phyloP scores from a whole-genome alignment of 495 filamentous ascomycete species.

The Trichoderma erinaceum region DNA sequence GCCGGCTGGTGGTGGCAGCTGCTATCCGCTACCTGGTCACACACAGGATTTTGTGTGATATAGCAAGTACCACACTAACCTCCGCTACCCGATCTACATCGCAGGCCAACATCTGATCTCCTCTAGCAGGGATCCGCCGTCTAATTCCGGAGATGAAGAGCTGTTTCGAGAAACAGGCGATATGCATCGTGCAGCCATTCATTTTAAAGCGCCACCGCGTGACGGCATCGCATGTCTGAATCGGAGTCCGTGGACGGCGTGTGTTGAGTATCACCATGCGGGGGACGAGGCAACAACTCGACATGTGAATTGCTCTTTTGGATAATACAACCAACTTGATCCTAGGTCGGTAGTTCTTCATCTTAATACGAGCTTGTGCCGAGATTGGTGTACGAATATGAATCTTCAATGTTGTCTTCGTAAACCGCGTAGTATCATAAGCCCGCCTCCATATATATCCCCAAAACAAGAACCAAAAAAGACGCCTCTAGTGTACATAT shows the following conservation, averaged over 20 bases:
- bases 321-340: not conserved
- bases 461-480: not conserved
- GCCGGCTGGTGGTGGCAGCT: not conserved
- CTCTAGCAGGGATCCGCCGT: not conserved
- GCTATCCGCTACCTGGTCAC: not conserved
- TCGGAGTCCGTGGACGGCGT: not conserved
- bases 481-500: not conserved
- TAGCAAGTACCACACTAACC: not conserved
- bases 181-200: not conserved
- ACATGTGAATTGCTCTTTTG: not conserved
- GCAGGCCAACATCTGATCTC: constrained; percentile 7
- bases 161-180: constrained; percentile 1
- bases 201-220: constrained; percentile 3
- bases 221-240: not conserved
- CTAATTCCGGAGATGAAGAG: constrained; percentile 6
- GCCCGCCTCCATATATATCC: not conserved
- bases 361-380: not conserved
- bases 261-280: not conserved
- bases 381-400: not conserved
- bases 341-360: not conserved
- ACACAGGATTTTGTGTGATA: not conserved
- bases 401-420: not conserved
- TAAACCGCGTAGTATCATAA: not conserved
- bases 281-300: not conserved
- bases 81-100: constrained; percentile 6